phyloP scores from a whole-genome alignment of 2,329 filamentous ascomycete genomes.

The Fusarium guadeloupense region DNA sequence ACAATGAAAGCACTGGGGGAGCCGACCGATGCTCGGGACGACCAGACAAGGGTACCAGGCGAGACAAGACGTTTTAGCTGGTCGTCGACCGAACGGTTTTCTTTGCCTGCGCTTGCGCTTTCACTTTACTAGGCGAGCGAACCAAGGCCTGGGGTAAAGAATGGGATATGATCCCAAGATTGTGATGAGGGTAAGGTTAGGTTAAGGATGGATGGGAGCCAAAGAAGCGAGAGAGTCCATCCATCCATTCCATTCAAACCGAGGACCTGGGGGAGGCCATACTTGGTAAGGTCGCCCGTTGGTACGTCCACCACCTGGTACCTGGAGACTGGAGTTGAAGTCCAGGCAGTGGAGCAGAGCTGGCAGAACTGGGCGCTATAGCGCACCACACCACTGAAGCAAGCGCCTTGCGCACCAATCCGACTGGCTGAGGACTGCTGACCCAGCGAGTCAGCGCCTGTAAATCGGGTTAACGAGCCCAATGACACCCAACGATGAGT shows the following conservation, averaged over 20 bases:
- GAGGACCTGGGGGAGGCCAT: constrained; percentile 20
- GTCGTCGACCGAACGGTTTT: not conserved
- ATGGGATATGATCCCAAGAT: constrained; percentile 18
- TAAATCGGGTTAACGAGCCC: constrained; percentile 34
- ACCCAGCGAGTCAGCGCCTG: constrained; percentile 46
- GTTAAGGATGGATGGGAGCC: constrained; percentile 32
- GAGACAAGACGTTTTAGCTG: constrained; percentile 6
- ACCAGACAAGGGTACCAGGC: constrained; percentile 25
- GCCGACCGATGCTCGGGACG: constrained; percentile 23
- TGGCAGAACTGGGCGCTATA: constrained; percentile 35
- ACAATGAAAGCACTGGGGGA: constrained; percentile 28
- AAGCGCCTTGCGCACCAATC: constrained; percentile 50
- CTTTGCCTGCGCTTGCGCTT: constrained; percentile 33
- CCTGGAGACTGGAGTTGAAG: constrained; percentile 3
- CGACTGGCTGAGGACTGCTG: constrained; percentile 44
- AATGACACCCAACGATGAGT: constrained; percentile 21
- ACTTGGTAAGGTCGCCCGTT: constrained; percentile 35
- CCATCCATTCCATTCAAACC: not conserved
- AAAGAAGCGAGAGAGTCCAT: constrained; percentile 25
- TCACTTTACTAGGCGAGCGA: constrained; percentile 39
- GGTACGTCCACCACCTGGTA: constrained; percentile 15
- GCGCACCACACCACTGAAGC: constrained; percentile 47
- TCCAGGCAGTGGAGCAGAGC: constrained; percentile 23
- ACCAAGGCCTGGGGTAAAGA: constrained; percentile 33
- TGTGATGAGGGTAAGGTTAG: constrained; percentile 28